Evolutionary conservation across 192 early-diverging fungal genomes (phyloP).

Genomic region (Mortierella claussenii): DNA sequence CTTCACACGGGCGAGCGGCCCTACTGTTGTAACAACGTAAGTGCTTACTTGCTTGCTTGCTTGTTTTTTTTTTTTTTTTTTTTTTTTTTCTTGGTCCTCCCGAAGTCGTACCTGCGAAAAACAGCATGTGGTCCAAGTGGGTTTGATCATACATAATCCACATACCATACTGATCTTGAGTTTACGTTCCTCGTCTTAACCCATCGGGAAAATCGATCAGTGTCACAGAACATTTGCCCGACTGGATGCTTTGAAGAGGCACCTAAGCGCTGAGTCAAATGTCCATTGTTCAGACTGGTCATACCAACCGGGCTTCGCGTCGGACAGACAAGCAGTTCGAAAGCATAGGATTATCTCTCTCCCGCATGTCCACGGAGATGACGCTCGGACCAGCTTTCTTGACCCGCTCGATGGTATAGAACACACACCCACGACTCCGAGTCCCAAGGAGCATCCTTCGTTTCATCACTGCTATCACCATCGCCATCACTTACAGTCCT

Average conservation of each 20-base stretch:
- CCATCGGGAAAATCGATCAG: constrained; percentile 6
- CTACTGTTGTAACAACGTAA: constrained; percentile 57
- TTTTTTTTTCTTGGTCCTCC: too few species aligned
- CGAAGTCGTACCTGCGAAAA: too few species aligned
- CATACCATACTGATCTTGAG: too few species aligned
- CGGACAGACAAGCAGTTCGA: not conserved
- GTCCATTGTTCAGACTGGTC: constrained; percentile 44
- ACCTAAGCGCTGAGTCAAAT: constrained; percentile 61
- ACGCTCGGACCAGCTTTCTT: not conserved
- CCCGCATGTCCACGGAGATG: constrained; percentile 16
- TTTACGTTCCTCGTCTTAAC: too few species aligned
- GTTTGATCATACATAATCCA: too few species aligned
- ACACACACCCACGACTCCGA: constrained; percentile 17
- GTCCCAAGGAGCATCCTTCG: constrained; percentile 15
- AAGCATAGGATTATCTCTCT: constrained; percentile 25
- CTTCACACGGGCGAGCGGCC: constrained; percentile 68
- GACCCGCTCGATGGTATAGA: constrained; percentile 5
- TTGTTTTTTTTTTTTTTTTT: too few species aligned
- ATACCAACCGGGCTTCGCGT: constrained; percentile 23
- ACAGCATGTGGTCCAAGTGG: too few species aligned
- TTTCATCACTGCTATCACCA: constrained; percentile 9
- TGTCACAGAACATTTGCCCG: constrained; percentile 63
- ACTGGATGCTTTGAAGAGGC: constrained; percentile 66
- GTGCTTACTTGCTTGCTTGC: too few species aligned
- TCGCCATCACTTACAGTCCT: constrained; percentile 1